phyloP scores from a whole-genome alignment of 228 moss, liverwort and hornwort genomes.

The Sphagnum fallax region DNA sequence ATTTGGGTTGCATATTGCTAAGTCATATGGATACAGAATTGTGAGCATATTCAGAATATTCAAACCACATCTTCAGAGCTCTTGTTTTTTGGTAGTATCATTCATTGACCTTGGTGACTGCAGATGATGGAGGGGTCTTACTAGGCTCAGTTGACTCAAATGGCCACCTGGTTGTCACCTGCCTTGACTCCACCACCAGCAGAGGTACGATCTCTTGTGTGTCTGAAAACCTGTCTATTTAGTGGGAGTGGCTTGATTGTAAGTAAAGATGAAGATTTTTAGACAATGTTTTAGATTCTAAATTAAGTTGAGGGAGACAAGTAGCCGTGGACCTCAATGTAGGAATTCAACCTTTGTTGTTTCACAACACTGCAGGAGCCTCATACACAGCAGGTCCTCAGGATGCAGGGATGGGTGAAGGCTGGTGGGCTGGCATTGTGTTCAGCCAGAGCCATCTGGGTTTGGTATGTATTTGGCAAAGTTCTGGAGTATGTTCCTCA shows the following conservation, averaged over 20 bases:
- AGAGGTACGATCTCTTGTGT: constrained; percentile 29
- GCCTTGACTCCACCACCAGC: constrained; percentile 40
- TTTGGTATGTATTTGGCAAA: constrained; percentile 28
- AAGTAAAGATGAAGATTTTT: no score
- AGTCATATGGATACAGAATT: no score
- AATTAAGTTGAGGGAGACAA: no score
- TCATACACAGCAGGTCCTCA: constrained; percentile 71
- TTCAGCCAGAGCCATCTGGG: constrained; percentile 61
- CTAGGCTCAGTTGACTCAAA: constrained; percentile 75
- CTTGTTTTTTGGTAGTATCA: no score
- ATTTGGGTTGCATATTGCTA: not conserved
- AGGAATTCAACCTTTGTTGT: no score
- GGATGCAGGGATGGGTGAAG: constrained; percentile 74
- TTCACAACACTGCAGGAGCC: constrained; percentile 27
- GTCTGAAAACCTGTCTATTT: no score
- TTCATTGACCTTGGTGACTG: constrained; percentile 1
- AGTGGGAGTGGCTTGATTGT: no score
- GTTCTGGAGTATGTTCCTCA: no score
- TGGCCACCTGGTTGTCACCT: constrained; percentile 67
- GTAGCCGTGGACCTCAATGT: no score
- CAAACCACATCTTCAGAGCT: not conserved
- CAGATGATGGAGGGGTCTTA: constrained; percentile 55
- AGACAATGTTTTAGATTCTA: no score
- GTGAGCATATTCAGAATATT: not conserved
- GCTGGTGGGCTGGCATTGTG: constrained; percentile 83